Base-by-base conservation (phyloP, 805 yeast species). In the Yamadazyma insecticola region DNA sequence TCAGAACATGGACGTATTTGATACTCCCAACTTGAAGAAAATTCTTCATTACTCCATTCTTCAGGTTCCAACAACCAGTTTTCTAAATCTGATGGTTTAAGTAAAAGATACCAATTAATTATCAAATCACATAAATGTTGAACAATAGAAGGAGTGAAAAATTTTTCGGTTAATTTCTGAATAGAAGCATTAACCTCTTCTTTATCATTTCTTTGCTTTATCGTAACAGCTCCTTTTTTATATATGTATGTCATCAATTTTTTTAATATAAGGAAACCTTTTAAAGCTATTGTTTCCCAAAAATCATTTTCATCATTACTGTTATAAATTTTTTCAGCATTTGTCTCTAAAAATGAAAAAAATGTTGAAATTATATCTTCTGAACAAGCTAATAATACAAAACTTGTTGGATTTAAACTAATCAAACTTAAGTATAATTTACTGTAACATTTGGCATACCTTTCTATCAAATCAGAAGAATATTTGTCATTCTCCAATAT, bases 1-100 rank as follows among this genome's bases (percentile, higher is more conserved):
- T 86, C 95, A 0, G 95, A 87, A 57, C 96, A 86, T 3, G 90
- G 87, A 35, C 94, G 67, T 9, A 88, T 70, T 50, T 84, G 89
- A 51, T 65, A 86, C 50, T 89, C 97, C 78, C 85, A 87, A 49
- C 81, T 79, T 4, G 76, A 63, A 30, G 78, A 71, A 35, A 80
- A 60, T 43, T 88, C 95, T 48, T 87, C 95, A 41, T 79, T 78
- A 13, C 84, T 78, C 86, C 95, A 92, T 53, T 87, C 96, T 52
- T 88, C 97, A 0, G 97, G 96, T 37, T 88, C 95, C 12, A 72
- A 54, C 9, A 67, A 52, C 97, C 97, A 92, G 22, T 75, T 63
- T 44, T 84, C 94, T 28, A 90, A 54, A 50, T 89, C 97, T 2
- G 71, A 55, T 0, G 90, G 87, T 36, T 78, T 74, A 28, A 89